phyloP scores from a whole-genome alignment of 257 asterid species.

The Nicotiana tabacum region DNA sequence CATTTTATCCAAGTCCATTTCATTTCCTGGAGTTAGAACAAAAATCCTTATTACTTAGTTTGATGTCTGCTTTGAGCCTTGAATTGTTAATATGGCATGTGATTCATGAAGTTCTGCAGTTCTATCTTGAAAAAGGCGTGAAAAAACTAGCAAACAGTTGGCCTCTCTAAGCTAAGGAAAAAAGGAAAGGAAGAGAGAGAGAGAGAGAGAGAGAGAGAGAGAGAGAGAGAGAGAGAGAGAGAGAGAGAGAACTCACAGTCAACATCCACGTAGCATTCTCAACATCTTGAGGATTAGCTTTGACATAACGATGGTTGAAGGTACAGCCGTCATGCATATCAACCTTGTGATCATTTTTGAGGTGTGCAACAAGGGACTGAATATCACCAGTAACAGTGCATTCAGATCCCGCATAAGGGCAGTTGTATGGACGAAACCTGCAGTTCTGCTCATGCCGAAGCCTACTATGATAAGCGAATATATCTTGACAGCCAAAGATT shows the following conservation, averaged over 20 bases:
- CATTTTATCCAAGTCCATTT: not conserved
- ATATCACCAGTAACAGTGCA: constrained; percentile 30
- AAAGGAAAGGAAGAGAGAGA: no score
- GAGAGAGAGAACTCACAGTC: constrained; percentile 24
- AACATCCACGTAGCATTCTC: constrained; percentile 44
- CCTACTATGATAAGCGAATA: constrained; percentile 30
- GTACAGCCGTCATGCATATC: constrained; percentile 38
- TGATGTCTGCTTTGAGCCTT: constrained; percentile 2
- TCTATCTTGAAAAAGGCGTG: not conserved
- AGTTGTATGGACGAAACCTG: constrained; percentile 28
- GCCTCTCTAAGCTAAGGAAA: not conserved
- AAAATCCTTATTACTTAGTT: not conserved
- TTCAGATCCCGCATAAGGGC: constrained; percentile 46
- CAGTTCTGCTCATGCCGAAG: constrained; percentile 36
- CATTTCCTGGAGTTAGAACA: not conserved
- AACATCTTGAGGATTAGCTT: constrained; percentile 34
- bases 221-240: not conserved
- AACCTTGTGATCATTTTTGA: constrained; percentile 36
- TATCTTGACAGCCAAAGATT: constrained; percentile 30
- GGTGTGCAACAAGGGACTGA: constrained; percentile 29
- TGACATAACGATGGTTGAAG: constrained; percentile 43
- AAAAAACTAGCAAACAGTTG: not conserved
- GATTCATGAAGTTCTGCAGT: not conserved
- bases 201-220: not conserved
- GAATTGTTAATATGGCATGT: not conserved